Conservation (phyloP, 495 filamentous ascomycete species). For the Aspergillus avenaceus region DNA sequence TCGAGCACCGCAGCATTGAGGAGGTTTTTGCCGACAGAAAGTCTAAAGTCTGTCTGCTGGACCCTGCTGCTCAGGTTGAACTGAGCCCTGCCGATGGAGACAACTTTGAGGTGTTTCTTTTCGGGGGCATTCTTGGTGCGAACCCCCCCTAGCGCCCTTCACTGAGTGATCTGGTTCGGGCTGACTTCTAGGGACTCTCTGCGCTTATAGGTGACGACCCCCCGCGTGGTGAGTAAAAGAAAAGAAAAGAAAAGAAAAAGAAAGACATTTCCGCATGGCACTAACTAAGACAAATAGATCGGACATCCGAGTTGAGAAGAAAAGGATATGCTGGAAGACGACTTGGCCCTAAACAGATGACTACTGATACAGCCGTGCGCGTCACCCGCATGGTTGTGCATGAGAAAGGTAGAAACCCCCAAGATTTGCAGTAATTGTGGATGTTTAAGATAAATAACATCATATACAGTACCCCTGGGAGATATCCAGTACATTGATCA, state of each 20-base stretch:
- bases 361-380: conserved; percentile 92
- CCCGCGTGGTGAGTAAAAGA: conserved; percentile 67
- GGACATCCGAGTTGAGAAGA: conserved; percentile 86
- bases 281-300: conserved; percentile 51
- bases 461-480: conserved; percentile 58
- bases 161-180: conserved; percentile 1
- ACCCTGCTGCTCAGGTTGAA: conserved; percentile 77
- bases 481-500: conserved; percentile 78
- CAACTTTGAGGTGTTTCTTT: conserved; percentile 84
- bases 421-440: conserved; percentile 14
- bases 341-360: conserved; percentile 94
- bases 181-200: conserved; percentile 12
- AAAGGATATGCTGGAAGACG: conserved; percentile 88
- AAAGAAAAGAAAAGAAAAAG: not conserved
- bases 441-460: not conserved
- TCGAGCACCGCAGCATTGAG: conserved; percentile 73
- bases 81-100: conserved; percentile 78
- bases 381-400: conserved; percentile 88
- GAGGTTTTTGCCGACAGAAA: conserved; percentile 64
- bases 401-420: conserved; percentile 79
- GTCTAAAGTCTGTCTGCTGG: conserved; percentile 77
- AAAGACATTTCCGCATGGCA: not conserved
- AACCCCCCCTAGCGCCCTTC: conserved; percentile 11
- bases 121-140: conserved; percentile 92
- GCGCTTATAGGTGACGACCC: conserved; percentile 76